phyloP scores from a whole-genome alignment of 2,329 filamentous ascomycete genomes.

The Calonectria crousiana region DNA sequence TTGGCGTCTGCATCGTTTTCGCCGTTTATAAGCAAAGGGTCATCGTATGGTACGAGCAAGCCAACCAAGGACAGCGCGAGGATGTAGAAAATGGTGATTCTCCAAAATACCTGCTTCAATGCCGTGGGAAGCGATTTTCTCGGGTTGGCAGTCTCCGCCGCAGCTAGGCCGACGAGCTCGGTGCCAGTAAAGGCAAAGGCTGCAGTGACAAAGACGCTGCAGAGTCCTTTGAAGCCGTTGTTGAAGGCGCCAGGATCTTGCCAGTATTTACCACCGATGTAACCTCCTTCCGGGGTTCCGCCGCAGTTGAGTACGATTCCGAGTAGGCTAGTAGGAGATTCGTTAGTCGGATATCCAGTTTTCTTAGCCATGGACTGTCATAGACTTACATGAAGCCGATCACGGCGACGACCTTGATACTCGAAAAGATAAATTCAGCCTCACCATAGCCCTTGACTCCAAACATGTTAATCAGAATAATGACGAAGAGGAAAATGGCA shows the following conservation, averaged over 20 bases:
- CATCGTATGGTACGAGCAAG: constrained; percentile 81
- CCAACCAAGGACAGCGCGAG: constrained; percentile 85
- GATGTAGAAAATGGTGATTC: constrained; percentile 91
- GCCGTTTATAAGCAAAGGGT: constrained; percentile 70
- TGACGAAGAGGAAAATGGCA: constrained; percentile 81
- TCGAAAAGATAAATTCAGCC: constrained; percentile 88
- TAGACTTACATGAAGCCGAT: constrained; percentile 84
- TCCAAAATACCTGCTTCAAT: constrained; percentile 95
- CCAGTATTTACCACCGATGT: constrained; percentile 87
- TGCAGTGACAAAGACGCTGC: constrained; percentile 81
- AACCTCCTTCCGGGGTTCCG: constrained; percentile 78
- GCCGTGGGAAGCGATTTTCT: constrained; percentile 86
- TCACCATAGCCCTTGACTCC: constrained; percentile 91
- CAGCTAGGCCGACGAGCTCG: constrained; percentile 81
- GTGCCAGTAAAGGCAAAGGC: constrained; percentile 83
- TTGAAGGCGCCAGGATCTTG: constrained; percentile 84
- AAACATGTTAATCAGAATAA: constrained; percentile 87
- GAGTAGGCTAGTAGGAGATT: constrained; percentile 69
- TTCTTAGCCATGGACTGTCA: constrained; percentile 44
- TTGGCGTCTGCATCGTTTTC: constrained; percentile 72
- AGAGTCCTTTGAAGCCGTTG: constrained; percentile 87
- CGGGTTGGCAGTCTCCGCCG: constrained; percentile 83
- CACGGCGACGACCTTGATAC: constrained; percentile 87
- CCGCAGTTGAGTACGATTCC: constrained; percentile 89
- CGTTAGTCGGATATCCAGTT: constrained; percentile 27